Conservation (phyloP, 441 rosid species). For the Erodium moschatum region DNA sequence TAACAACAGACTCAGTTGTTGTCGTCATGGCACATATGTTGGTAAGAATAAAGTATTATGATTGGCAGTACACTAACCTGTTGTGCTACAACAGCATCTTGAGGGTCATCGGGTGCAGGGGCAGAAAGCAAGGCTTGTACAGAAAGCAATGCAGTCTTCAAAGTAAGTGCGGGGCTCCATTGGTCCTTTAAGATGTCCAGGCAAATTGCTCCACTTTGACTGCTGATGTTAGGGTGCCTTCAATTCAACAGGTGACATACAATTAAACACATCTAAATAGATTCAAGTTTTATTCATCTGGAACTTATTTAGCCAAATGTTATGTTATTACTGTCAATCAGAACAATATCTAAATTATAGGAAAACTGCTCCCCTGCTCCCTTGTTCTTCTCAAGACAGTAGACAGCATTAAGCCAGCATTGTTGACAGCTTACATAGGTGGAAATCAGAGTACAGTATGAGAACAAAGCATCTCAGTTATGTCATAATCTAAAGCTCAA, state of each 20-base stretch:
- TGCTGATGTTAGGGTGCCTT: slow-evolving; percentile 97
- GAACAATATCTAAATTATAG: too few species aligned
- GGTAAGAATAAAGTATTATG: background rate
- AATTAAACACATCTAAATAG: slow-evolving; percentile 7
- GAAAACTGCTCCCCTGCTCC: too few species aligned
- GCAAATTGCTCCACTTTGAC: slow-evolving; percentile 97
- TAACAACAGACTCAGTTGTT: background rate
- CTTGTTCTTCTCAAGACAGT: background rate
- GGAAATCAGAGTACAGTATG: background rate
- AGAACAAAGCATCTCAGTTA: background rate
- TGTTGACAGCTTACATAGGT: background rate
- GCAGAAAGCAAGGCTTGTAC: slow-evolving; percentile 87
- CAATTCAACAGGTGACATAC: slow-evolving; percentile 19
- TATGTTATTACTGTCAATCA: too few species aligned
- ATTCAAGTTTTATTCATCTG: slow-evolving; percentile 2
- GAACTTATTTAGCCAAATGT: too few species aligned
- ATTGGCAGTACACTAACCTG: slow-evolving; percentile 42
- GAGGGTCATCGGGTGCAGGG: slow-evolving; percentile 93
- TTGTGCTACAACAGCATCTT: slow-evolving; percentile 97
- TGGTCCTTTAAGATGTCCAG: slow-evolving; percentile 93
- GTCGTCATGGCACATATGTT: background rate
- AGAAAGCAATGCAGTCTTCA: slow-evolving; percentile 94
- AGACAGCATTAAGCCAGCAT: background rate
- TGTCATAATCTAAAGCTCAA: background rate
- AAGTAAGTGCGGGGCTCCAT: slow-evolving; percentile 97